Conservation (phyloP, 1,284 basidiomycete genomes). For the Neolentinus lepideus region DNA sequence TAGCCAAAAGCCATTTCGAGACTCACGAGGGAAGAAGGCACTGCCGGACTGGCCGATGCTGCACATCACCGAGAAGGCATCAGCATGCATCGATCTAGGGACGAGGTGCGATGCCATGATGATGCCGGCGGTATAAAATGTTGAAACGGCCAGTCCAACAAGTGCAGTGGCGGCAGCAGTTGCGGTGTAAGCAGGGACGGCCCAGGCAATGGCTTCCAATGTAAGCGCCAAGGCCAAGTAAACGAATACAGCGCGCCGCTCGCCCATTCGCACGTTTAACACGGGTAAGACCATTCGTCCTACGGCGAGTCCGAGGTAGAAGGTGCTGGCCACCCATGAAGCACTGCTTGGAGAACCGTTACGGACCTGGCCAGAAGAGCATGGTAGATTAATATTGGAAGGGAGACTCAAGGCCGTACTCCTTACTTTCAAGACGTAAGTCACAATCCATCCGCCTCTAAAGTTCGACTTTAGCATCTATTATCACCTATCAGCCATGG, state of each 20-base stretch:
- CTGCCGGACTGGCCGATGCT: slow-evolving; percentile 26
- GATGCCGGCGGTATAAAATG: slow-evolving; percentile 25
- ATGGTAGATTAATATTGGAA: not conserved
- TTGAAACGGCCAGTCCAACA: slow-evolving; percentile 26
- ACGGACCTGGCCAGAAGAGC: slow-evolving; percentile 15
- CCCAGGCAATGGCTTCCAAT: slow-evolving; percentile 24
- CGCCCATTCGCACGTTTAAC: slow-evolving; percentile 23
- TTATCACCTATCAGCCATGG: not conserved
- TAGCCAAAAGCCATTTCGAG: not conserved
- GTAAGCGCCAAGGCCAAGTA: slow-evolving; percentile 22
- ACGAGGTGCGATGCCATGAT: slow-evolving; percentile 21
- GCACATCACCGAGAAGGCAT: slow-evolving; percentile 25
- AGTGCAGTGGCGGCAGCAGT: slow-evolving; percentile 25
- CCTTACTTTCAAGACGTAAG: slow-evolving; percentile 15
- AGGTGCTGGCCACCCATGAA: slow-evolving; percentile 25
- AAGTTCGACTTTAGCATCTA: not conserved
- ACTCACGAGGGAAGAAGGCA: slow-evolving; percentile 21
- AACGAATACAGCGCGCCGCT: slow-evolving; percentile 22
- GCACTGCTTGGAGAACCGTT: slow-evolving; percentile 22
- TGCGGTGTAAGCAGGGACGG: slow-evolving; percentile 21
- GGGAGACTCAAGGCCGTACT: not conserved
- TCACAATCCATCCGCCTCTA: slow-evolving; percentile 27
- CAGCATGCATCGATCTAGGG: slow-evolving; percentile 24
- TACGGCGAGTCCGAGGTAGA: slow-evolving; percentile 21
- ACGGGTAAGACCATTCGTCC: slow-evolving; percentile 23